Base-by-base conservation (phyloP, 805 yeast genomes). In the Isabelozyma rhagii region DNA sequence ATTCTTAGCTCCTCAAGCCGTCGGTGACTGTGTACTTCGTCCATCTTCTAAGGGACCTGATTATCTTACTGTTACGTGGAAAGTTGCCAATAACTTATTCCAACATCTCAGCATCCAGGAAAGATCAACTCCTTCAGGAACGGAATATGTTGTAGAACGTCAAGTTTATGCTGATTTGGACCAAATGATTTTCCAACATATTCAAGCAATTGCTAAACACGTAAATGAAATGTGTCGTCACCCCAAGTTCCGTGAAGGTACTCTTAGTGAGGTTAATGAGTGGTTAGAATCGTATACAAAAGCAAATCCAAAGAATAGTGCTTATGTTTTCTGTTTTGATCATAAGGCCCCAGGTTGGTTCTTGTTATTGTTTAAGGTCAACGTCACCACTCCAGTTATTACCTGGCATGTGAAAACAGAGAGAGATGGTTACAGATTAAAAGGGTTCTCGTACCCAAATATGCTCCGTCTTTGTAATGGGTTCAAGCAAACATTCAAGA, bases 321-420 rank as follows among this genome's bases (percentile, higher is more conserved):
- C 89, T 13, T 94, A 94, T 64, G 89, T 90, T 41, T 94, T 92
- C 74, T 88, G 96, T 63, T 85, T 83, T 67, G 96, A 96, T 68
- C 89, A 88, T 67, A 87, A 84, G 60, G 82, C 85, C 41, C 97
- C 99, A 2, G 98, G 99, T n/a, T 89, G 93, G 83, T 91, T 94
- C 66, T 77, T 82, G 59, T 73, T 94, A 51, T 80, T 92, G 68
- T 93, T 93, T 77, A 93, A 93, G 71, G 84, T 91, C 39, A 88
- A 80, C 60, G 83, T 82, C 14, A 76, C 74, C 50, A 82, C 89
- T 10, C 82, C 82, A 45, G 78, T 91, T 38, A 82, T 83, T 60
- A 83, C 89, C 3, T 89, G 97, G 96, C 89, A 89, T 61, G 97
- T 94, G 40, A 87, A 84, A 67, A 89, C 89, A n/a, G 85, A 87